Evolutionary conservation across 495 filamentous ascomycete species (phyloP), one percentile per base, ranked within the genome.

Genomic region (Xanthoparmelia taractica): DNA sequence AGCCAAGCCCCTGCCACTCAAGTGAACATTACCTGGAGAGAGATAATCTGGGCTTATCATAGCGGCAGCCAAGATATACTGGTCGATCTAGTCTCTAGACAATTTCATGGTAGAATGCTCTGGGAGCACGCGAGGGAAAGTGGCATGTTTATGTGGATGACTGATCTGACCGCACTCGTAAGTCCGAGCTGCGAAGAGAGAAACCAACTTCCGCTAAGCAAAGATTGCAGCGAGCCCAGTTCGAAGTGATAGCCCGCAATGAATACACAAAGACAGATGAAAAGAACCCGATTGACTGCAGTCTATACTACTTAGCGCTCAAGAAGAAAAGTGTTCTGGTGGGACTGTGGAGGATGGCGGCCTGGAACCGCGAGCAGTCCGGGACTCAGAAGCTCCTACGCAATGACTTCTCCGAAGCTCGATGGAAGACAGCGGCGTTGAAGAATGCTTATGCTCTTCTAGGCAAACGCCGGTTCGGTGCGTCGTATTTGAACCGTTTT

Each of bases 401-500:
- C 10, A 95, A 96, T 67, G 89, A 97, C 72, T 99, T 99, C 74
- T 78, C 83, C 7, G 88, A 96, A 61, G 77, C 82, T 15, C 85
- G 89, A 65, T 96, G 94, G 91, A 88, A 84, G 75, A 96, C 90
- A 2, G 86, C 91, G 4, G 94, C 95, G 15, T 73, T 95, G 63
- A 99, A 99, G 75, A 99, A 99, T 70, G 94, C 94, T 2, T 99
- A 96, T 74, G 92, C 93, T n/a, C 72, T 99, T 63, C 86, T 97
- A 71, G 93, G 92, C 50, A 94, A 91, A 75, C 85, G 88, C 43
- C 81, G 94, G 69, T 96, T 95, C 74, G 29, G 50, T 54, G 33
- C 29, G 29, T 54, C 10, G 27, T 15, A n/a, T 50, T 7, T 54
- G 15, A 33, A 31, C 27, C 27, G 8, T 54, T 20, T 18, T n/a